phyloP scores from a whole-genome alignment of 345 rosid species.

The Sisymbrium altissimum region DNA sequence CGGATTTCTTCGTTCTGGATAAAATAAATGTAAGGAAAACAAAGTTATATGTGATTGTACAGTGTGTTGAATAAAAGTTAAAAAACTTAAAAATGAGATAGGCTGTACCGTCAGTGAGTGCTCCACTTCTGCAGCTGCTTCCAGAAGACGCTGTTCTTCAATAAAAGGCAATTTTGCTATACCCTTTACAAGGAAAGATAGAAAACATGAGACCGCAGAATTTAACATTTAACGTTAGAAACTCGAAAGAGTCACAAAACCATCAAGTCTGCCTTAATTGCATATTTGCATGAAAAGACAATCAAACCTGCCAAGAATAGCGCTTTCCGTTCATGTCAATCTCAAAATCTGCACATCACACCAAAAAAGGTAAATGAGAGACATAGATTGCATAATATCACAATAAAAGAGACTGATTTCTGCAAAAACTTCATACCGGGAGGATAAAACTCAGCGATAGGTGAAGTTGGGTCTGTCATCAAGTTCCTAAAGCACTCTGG shows the following conservation, averaged over 20 bases:
- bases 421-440: conserved; percentile 44
- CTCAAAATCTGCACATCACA: conserved; percentile 80
- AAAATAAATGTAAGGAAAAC: background rate
- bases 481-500: conserved; percentile 68
- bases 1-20: conserved; percentile 74
- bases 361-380: conserved; percentile 19
- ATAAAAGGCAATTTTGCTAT: conserved; percentile 88
- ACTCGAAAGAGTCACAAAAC: background rate
- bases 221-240: background rate
- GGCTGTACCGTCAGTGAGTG: conserved; percentile 63
- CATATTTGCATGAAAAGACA: conserved; percentile 16
- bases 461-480: conserved; percentile 87
- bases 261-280: background rate
- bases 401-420: background rate
- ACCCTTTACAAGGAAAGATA: conserved; percentile 47
- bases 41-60: background rate
- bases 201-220: background rate
- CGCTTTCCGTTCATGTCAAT: conserved; percentile 96
- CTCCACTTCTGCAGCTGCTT: conserved; percentile 60
- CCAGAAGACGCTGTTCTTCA: conserved; percentile 81
- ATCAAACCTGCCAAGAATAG: conserved; percentile 79
- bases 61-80: background rate
- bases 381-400: conserved; percentile 12
- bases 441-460: conserved; percentile 87
- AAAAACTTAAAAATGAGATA: background rate